Conservation (phyloP, 2,329 filamentous ascomycete genomes). For the Pseudogymnoascus sp. region DNA sequence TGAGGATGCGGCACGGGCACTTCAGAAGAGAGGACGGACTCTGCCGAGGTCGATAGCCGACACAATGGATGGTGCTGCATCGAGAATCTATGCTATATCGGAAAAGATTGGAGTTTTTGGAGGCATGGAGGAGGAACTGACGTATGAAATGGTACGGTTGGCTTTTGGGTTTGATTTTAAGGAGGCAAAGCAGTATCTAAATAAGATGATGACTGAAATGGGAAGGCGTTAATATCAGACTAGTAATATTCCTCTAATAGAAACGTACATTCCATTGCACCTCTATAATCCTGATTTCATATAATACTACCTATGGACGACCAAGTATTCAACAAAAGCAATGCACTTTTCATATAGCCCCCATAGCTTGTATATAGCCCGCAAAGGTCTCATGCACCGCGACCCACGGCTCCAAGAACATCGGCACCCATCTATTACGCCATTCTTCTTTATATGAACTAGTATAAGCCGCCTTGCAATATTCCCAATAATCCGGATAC, state of each 20-base stretch:
- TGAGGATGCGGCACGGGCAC: neutral
- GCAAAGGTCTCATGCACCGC: neutral
- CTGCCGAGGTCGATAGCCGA: neutral
- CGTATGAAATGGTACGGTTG: neutral
- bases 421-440: neutral
- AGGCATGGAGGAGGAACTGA: neutral
- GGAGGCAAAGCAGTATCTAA: neutral
- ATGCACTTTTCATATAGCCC: neutral
- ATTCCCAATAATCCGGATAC: conserved; percentile 30
- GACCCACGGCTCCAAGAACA: neutral
- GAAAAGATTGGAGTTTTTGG: neutral
- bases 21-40: neutral
- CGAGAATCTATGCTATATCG: neutral
- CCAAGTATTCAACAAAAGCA: neutral
- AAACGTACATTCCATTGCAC: neutral
- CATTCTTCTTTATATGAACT: conserved; percentile 10
- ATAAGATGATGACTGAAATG: neutral
- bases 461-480: conserved; percentile 27
- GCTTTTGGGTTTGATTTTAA: neutral
- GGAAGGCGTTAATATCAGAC: neutral
- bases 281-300: neutral
- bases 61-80: neutral
- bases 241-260: no score
- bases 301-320: neutral
- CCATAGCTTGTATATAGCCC: neutral